Conservation (phyloP, 2,329 filamentous ascomycete species). For the Neonectria hederae region DNA sequence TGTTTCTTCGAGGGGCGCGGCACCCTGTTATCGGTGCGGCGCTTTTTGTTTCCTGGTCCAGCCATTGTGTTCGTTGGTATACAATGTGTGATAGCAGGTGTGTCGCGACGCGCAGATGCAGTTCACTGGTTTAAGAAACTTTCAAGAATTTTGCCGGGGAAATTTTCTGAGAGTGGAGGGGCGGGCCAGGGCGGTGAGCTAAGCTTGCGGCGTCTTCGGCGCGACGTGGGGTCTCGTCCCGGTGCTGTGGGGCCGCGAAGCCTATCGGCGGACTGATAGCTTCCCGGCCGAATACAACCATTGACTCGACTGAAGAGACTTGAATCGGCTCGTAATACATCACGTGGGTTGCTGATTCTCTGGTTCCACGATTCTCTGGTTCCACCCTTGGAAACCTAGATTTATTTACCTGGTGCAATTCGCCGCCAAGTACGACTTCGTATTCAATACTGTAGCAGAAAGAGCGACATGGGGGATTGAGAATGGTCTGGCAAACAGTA, state of each 20-base stretch:
- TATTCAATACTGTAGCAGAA: too few species aligned
- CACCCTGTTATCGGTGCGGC: constrained; percentile 43
- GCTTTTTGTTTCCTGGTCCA: constrained; percentile 47
- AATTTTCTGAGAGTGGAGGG: constrained; percentile 42
- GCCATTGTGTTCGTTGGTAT: constrained; percentile 45
- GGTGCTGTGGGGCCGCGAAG: constrained; percentile 14
- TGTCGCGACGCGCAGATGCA: constrained; percentile 26
- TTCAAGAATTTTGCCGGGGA: constrained; percentile 31
- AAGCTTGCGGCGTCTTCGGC: constrained; percentile 20
- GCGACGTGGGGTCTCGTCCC: constrained; percentile 17
- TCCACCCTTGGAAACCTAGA: too few species aligned
- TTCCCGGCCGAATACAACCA: neutral
- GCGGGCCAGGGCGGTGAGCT: constrained; percentile 40
- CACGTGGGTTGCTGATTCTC: too few species aligned
- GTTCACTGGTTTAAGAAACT: constrained; percentile 33
- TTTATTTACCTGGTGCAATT: too few species aligned
- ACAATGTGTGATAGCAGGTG: constrained; percentile 21
- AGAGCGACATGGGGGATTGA: too few species aligned
- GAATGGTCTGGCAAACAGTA: too few species aligned
- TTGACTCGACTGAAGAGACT: too few species aligned
- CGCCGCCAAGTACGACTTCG: too few species aligned
- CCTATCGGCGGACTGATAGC: neutral
- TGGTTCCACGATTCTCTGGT: too few species aligned
- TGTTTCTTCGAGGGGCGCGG: constrained; percentile 62
- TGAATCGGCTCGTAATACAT: too few species aligned